Conservation (phyloP, 371 early-diverging fungal genomes). For the Zychaea mexicana region DNA sequence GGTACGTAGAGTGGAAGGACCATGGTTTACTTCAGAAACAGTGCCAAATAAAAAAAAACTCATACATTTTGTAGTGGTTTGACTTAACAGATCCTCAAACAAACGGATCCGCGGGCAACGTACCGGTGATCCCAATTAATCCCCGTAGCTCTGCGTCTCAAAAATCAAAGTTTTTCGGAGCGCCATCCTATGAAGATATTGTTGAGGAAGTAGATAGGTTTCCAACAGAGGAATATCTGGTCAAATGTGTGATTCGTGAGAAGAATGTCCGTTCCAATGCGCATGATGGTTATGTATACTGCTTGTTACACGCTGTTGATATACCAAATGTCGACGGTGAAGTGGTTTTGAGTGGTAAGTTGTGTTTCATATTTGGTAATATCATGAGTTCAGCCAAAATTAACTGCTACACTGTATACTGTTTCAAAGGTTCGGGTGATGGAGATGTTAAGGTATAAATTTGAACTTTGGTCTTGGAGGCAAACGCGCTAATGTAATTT, state of each 20-base stretch:
- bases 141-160: constrained; percentile 32
- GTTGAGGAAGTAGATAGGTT: constrained; percentile 19
- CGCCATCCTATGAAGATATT: constrained; percentile 16
- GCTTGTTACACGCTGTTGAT: constrained; percentile 54
- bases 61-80: too few species aligned
- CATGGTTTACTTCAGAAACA: too few species aligned
- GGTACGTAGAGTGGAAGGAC: constrained; percentile 30
- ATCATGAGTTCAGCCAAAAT: too few species aligned
- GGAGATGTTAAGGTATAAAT: constrained; percentile 64
- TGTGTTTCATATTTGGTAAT: neutral
- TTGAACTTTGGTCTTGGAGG: too few species aligned
- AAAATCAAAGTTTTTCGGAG: constrained; percentile 46
- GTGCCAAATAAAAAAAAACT: too few species aligned
- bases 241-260: constrained; percentile 59
- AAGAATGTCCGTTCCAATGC: constrained; percentile 61
- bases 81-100: constrained; percentile 58
- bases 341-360: constrained; percentile 63
- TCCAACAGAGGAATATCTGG: constrained; percentile 39
- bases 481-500: too few species aligned
- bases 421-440: constrained; percentile 64
- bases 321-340: constrained; percentile 59
- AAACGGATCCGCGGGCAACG: constrained; percentile 38
- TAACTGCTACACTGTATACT: neutral
- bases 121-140: constrained; percentile 17
- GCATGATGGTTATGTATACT: constrained; percentile 80